Evolutionary conservation across 208 protist genomes (phyloP).

Genomic region (Entamoeba moshkovskii): DNA sequence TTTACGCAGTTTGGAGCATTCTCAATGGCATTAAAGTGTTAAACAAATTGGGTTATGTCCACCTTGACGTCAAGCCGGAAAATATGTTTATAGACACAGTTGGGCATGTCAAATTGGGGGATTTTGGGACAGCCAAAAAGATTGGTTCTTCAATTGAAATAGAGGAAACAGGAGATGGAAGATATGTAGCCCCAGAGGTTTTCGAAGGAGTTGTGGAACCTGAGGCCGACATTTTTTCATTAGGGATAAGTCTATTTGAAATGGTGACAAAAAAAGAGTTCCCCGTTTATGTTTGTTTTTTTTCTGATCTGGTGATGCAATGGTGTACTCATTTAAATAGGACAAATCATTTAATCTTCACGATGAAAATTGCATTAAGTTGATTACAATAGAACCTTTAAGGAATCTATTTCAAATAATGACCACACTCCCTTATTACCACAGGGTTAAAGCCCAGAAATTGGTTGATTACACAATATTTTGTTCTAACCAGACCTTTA

Average conservation of each 20-base stretch:
- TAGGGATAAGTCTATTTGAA: neutral
- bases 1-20: neutral
- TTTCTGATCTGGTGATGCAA: too few relatives aligned
- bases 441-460: too few relatives aligned
- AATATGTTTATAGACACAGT: slow-evolving; percentile 12
- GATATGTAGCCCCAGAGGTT: neutral
- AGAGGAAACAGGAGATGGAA: neutral
- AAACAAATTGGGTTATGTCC: neutral
- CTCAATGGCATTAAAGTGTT: neutral
- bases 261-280: neutral
- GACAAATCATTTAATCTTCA: too few relatives aligned
- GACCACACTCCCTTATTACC: too few relatives aligned
- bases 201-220: neutral
- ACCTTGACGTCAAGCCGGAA: slow-evolving; percentile 23
- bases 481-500: too few relatives aligned
- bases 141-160: neutral
- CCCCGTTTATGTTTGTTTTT: neutral
- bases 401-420: too few relatives aligned
- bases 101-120: slow-evolving; percentile 16
- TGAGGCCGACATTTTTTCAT: neutral
- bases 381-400: too few relatives aligned
- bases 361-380: too few relatives aligned
- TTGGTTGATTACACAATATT: too few relatives aligned
- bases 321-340: too few relatives aligned
- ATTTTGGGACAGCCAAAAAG: slow-evolving; percentile 12